These are phyloP conservation scores for Panicum miliaceum DNA, from an alignment of 176 grass and related monocot genomes.

Conservation along the genomic window DNA sequence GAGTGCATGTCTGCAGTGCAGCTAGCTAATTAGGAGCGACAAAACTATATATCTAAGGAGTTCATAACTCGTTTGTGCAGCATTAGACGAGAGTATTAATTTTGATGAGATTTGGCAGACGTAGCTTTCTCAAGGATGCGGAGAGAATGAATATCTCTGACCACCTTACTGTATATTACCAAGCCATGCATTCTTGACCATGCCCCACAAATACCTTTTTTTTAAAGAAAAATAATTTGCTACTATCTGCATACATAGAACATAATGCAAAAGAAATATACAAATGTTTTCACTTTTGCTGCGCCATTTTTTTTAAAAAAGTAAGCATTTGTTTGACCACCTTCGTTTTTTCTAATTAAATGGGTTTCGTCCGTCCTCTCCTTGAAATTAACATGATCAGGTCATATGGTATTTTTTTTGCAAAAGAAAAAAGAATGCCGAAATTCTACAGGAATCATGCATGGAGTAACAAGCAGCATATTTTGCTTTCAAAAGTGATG, in stretches of 20 bases:
- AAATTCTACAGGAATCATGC: background rate
- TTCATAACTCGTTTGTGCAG: background rate
- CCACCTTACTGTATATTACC: background rate
- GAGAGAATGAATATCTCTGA: slow-evolving; percentile 13
- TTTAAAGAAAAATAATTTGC: background rate
- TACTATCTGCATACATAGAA: background rate
- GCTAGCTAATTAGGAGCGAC: too few species aligned
- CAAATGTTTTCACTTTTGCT: background rate
- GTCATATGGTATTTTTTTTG: background rate
- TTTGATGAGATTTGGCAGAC: background rate
- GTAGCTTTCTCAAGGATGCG: slow-evolving; percentile 29
- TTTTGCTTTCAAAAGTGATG: background rate
- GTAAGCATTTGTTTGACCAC: background rate
- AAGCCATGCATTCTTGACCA: slow-evolving; percentile 43
- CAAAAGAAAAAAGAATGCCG: background rate
- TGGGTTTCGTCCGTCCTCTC: background rate
- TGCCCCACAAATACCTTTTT: background rate
- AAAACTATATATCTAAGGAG: background rate
- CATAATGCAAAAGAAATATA: too few species aligned
- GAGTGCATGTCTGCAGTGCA: background rate
- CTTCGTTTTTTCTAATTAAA: background rate
- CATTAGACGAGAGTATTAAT: background rate
- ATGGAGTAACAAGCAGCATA: background rate
- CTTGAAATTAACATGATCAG: background rate
- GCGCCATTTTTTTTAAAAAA: background rate